These are phyloP conservation scores for Trametes cingulata DNA, from an alignment of 768 basidiomycete species.

Conservation along the genomic window DNA sequence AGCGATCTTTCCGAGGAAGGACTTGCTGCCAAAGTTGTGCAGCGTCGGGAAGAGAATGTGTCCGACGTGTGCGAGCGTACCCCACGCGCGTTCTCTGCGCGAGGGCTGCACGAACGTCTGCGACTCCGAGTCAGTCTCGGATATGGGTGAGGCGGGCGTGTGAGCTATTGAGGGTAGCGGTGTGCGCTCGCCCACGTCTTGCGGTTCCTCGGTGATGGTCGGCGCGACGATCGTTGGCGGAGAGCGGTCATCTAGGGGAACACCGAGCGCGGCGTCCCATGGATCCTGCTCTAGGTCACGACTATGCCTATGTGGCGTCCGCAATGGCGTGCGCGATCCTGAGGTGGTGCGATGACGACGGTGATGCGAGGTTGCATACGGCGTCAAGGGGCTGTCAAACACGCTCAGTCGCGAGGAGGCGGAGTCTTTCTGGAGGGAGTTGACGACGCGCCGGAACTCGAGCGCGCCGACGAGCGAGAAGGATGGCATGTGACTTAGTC, in stretches of 20 bases:
- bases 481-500: constrained; percentile 62
- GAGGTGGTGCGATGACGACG: constrained; percentile 32
- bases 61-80: constrained; percentile 42
- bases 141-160: constrained; percentile 48
- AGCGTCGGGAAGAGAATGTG: constrained; percentile 86
- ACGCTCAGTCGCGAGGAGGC: constrained; percentile 55
- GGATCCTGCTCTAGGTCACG: constrained; percentile 39
- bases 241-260: constrained; percentile 55
- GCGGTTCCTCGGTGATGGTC: constrained; percentile 20
- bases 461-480: constrained; percentile 94
- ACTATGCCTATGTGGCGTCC: neutral
- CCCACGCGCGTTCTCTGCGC: constrained; percentile 38
- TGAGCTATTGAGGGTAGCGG: constrained; percentile 53
- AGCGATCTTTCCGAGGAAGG: constrained; percentile 67
- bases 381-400: constrained; percentile 69
- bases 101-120: constrained; percentile 45
- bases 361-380: constrained; percentile 40
- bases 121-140: constrained; percentile 48
- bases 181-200: constrained; percentile 4
- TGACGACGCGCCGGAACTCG: constrained; percentile 92
- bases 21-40: constrained; percentile 70
- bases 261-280: constrained; percentile 52
- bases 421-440: constrained; percentile 73
- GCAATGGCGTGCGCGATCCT: constrained; percentile 34
- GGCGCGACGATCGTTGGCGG: constrained; percentile 35